Evolutionary conservation across 495 filamentous ascomycete species (phyloP).

Genomic region (Amphirosellinia nigrospora): DNA sequence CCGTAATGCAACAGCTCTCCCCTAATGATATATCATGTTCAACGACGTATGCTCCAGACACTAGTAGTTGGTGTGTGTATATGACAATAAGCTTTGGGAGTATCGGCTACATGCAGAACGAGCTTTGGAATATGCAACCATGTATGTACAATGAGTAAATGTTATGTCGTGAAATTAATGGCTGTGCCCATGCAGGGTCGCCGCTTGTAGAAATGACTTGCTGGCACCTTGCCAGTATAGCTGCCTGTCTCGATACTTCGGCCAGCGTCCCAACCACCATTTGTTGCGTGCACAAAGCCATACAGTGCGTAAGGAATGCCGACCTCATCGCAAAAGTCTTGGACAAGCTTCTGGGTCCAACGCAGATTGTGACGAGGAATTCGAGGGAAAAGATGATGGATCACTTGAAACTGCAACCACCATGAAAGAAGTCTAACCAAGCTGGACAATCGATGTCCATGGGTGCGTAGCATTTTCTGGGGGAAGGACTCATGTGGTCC

Average conservation of each 20-base stretch:
- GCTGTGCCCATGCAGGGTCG: slow-evolving; percentile 46
- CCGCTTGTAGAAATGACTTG: slow-evolving; percentile 55
- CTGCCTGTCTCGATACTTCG: slow-evolving; percentile 86
- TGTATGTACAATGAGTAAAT: not conserved
- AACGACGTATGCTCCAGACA: not conserved
- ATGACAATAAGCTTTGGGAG: not conserved
- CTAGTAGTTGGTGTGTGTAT: not conserved
- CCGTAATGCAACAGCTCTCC: not conserved
- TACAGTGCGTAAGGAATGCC: slow-evolving; percentile 93
- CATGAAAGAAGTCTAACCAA: slow-evolving; percentile 97
- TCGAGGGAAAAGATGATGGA: slow-evolving; percentile 94
- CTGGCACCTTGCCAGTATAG: slow-evolving; percentile 87
- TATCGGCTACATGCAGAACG: slow-evolving; percentile 11
- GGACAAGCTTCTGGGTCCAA: slow-evolving; percentile 77
- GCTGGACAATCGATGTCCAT: slow-evolving; percentile 97
- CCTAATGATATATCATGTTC: not conserved
- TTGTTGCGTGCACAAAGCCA: slow-evolving; percentile 90
- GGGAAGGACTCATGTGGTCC: slow-evolving; percentile 89
- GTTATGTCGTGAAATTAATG: slow-evolving; percentile 27
- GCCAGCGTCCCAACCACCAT: slow-evolving; percentile 82
- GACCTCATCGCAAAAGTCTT: slow-evolving; percentile 89
- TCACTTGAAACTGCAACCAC: slow-evolving; percentile 93
- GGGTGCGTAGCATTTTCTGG: slow-evolving; percentile 95
- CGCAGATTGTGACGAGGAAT: slow-evolving; percentile 94
- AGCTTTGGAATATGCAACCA: slow-evolving; percentile 22